These are phyloP conservation scores for Lupinus albus DNA, from an alignment of 306 rosid species.

Conservation along the genomic window DNA sequence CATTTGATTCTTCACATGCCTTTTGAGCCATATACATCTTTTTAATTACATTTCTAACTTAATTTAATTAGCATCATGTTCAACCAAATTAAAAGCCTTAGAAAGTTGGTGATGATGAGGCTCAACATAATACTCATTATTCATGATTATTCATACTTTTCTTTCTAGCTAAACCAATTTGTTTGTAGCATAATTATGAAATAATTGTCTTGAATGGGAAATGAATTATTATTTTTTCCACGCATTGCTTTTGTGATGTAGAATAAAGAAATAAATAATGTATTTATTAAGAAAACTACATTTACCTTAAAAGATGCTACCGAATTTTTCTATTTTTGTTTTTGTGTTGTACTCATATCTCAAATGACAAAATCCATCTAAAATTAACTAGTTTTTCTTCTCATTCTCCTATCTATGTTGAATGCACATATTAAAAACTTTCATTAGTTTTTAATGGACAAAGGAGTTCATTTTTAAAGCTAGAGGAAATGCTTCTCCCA, in stretches of 20 bases:
- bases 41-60: neutral
- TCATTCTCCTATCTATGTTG: too few species aligned
- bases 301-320: too few species aligned
- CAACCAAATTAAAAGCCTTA: slow-evolving; percentile 6
- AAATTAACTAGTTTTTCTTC: too few species aligned
- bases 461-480: too few species aligned
- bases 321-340: too few species aligned
- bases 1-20: slow-evolving; percentile 37
- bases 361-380: too few species aligned
- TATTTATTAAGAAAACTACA: too few species aligned
- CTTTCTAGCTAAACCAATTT: slow-evolving; percentile 8
- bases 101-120: slow-evolving; percentile 34
- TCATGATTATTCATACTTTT: slow-evolving; percentile 10
- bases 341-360: too few species aligned
- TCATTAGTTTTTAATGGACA: too few species aligned
- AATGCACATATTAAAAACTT: too few species aligned
- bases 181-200: slow-evolving; percentile 11
- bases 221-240: slow-evolving; percentile 13
- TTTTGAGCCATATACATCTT: slow-evolving; percentile 25
- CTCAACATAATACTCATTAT: slow-evolving; percentile 44
- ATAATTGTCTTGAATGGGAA: neutral
- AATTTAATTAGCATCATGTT: slow-evolving; percentile 7
- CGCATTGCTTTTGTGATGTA: slow-evolving; percentile 5
- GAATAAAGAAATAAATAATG: neutral
- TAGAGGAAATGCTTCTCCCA: too few species aligned